A percentile compares a stretch with the other conserved stretches of the same genome.
Evolutionary conservation across 352 stramenopile species (phyloP).

Genomic region (Globisporangium paroecandrum): DNA sequence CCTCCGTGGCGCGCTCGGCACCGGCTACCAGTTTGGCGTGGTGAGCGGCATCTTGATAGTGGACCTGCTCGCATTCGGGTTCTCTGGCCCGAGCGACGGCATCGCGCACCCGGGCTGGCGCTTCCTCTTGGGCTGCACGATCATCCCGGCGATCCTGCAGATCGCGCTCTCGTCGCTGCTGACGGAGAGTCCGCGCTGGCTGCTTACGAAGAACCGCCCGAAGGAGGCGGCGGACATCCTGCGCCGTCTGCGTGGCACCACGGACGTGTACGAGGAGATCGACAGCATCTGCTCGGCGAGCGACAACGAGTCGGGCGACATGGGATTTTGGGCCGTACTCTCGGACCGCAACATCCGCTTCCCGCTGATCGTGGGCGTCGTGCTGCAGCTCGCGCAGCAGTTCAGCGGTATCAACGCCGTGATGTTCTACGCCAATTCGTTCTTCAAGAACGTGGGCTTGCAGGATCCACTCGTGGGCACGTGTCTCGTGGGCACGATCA

Average conservation of each 20-base stretch:
- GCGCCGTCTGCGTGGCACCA: conserved; percentile 57
- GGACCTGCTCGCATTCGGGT: conserved; percentile 50
- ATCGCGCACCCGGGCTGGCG: conserved; percentile 59
- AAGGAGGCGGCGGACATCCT: conserved; percentile 74
- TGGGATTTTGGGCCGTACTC: conserved; percentile 67
- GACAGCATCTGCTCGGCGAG: conserved; percentile 78
- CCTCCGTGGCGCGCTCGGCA: conserved; percentile 64
- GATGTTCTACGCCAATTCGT: conserved; percentile 79
- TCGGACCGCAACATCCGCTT: conserved; percentile 60
- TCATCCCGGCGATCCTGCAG: conserved; percentile 59
- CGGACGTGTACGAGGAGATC: conserved; percentile 78
- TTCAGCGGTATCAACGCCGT: conserved; percentile 76
- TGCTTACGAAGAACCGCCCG: conserved; percentile 67
- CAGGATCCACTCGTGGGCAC: conserved; percentile 63
- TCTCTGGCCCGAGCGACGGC: conserved; percentile 51
- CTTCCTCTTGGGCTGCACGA: conserved; percentile 66
- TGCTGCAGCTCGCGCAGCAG: conserved; percentile 66
- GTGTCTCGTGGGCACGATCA: conserved; percentile 62
- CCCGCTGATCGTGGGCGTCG: conserved; percentile 53
- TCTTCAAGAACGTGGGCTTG: conserved; percentile 70
- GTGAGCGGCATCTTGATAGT: conserved; percentile 58
- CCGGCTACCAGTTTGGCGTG: conserved; percentile 72
- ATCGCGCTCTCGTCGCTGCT: conserved; percentile 57
- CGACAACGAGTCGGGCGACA: conserved; percentile 64
- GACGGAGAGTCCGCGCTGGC: conserved; percentile 65